Base-by-base conservation (phyloP, 257 asterid genomes). In the Buddleja alternifolia region DNA sequence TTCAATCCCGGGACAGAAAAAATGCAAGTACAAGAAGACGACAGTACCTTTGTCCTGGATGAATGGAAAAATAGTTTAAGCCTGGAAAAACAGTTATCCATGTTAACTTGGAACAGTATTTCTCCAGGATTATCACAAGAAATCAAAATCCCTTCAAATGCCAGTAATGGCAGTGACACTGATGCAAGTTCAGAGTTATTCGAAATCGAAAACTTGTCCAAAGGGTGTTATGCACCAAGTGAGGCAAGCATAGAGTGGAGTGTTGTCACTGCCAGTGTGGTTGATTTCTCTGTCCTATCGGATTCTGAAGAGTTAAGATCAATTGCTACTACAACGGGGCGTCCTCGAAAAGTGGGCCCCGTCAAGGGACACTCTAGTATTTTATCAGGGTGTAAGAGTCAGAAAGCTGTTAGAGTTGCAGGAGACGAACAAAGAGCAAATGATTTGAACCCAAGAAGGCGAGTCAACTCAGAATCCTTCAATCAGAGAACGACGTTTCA, bases 211-310 rank as follows among this genome's bases (percentile, higher is more conserved):
- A 86, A 90, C 70, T 79, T 86, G 63, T 80, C 84, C 34, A 75
- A 70, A 1, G 53, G 74, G 0, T 66, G 75, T 62, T 83, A 86
- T 52, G 89, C 89, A 12, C 90, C 88, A 17, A 86, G 93, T 8
- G 90, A 86, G 80, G 90, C 79, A 39, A 86, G 93, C 63, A 67
- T 84, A 61, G 88, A 84, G 32, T 84, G 93, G 90, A 86, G 88
- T 25, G 85, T 83, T 16, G 70, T 78, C 20, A 82, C 93, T 6
- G 85, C 84, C 9, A 86, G 90, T 44, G 88, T 82, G 6, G 88
- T 78, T 8, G 90, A 76, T 70, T 80, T 78, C 69, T 73, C 86
- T 0, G 66, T 36, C 5, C 60, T 74, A 63, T 83, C 92, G 0
- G 88, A 86, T 50, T 11, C 80, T 2, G 88, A 81, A 39, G 92